Base-by-base conservation (phyloP, 495 filamentous ascomycete genomes). In the Penicillium bialowiezense region DNA sequence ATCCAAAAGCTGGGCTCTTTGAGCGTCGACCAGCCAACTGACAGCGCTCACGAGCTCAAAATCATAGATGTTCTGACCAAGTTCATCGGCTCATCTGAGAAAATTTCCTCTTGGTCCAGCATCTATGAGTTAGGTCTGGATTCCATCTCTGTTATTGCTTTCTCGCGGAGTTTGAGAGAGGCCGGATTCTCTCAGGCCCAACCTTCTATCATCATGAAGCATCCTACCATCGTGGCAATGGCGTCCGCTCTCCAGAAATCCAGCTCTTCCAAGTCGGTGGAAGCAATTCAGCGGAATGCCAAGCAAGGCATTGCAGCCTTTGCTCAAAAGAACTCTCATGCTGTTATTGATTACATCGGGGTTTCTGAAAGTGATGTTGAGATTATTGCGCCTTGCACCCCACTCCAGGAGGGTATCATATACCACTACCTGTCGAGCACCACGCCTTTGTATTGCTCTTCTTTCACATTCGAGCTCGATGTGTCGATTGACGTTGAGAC, bases 51-150 rank as follows among this genome's bases (percentile, higher is more conserved):
- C 3, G 59, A 68, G 37, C 46, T 60, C 15, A 63, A 67, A 18
- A 71, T 91, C 18, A 64, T 74, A 0, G 44, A 56, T n/a, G 69
- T 78, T 8, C 60, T 92, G n/a, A 61, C 70, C 0, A 55, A 68
- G 5, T 71, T 84, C 39, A 67, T 77, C 9, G 50, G 62, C 1
- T 53, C 82, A 5, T 54, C 75, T 7, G 56, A 54, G 3, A 63
- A 72, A 1, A 74, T 91, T 28, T 69, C 60, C 1, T 67, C 70
- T 13, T 70, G 70, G 1, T 79, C 85, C 0, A 92, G 78, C 23
- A 80, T 95, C 24, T 95, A 89, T 55, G 88, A 93, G 42, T 68
- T 95, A 2, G 90, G 90, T 0, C 71, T 92, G 6, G 90, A 93
- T 60, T 92, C 89, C 0, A 88, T 95, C 12, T 88, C 87, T 0